Percentiles rank a stretch among this genome's conserved stretches.
phyloP scores from a whole-genome alignment of 2,329 filamentous ascomycete species.

The Aspergillus pseudoglaucus region DNA sequence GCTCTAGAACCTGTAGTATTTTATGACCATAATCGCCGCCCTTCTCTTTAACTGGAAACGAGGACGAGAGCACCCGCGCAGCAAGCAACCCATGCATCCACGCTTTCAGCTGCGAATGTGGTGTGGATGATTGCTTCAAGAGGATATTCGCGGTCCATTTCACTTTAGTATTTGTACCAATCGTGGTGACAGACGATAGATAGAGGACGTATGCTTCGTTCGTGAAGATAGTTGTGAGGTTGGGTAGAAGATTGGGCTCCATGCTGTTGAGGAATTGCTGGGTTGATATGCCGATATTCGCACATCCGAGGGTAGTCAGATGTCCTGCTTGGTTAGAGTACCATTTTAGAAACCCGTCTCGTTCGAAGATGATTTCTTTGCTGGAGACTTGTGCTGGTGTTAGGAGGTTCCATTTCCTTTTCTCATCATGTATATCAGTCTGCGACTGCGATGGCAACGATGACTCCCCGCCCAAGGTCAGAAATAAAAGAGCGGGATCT shows the following conservation, averaged over 20 bases:
- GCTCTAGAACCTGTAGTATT: conserved; percentile 34
- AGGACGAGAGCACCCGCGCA: conserved; percentile 23
- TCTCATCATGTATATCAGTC: conserved; percentile 5
- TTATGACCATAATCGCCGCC: neutral
- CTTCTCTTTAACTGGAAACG: neutral
- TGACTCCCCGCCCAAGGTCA: neutral
- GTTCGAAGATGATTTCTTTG: conserved; percentile 53
- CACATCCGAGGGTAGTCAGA: conserved; percentile 41
- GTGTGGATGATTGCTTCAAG: conserved; percentile 53
- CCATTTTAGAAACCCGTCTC: conserved; percentile 61
- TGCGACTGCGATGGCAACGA: too few species aligned
- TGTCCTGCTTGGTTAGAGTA: conserved; percentile 9
- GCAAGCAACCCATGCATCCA: conserved; percentile 57
- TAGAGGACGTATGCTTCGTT: conserved; percentile 57
- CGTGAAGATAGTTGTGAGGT: conserved; percentile 46
- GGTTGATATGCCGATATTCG: conserved; percentile 49
- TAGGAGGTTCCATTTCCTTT: conserved; percentile 29
- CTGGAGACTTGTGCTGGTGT: conserved; percentile 59
- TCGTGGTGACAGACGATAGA: conserved; percentile 32
- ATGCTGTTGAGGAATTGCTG: conserved; percentile 22
- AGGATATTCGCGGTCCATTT: conserved; percentile 48
- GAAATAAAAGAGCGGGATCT: conserved; percentile 14
- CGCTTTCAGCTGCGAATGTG: conserved; percentile 50
- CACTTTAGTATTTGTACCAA: neutral
- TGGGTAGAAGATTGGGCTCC: conserved; percentile 36